Percentiles rank a stretch among this genome's conserved stretches.
These are phyloP conservation scores for Penicillium longicatenatum DNA, from an alignment of 495 filamentous ascomycete genomes.

Conservation along the genomic window DNA sequence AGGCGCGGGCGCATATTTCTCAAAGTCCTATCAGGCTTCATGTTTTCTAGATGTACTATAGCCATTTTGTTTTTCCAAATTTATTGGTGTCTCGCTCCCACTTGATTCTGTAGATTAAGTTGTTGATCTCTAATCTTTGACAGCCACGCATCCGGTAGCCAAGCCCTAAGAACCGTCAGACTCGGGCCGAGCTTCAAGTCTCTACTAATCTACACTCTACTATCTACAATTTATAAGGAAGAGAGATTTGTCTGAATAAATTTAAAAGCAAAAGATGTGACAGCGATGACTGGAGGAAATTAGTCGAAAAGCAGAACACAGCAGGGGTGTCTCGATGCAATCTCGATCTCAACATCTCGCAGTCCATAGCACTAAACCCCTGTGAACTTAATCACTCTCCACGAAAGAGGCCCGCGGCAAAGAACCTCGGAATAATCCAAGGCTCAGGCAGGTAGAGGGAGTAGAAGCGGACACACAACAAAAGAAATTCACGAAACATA, in stretches of 20 bases:
- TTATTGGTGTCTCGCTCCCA: slow-evolving; percentile 30
- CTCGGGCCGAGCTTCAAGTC: background rate
- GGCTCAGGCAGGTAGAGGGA: background rate
- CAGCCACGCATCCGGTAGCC: background rate
- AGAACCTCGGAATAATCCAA: too few relatives aligned
- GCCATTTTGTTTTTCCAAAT: slow-evolving; percentile 32
- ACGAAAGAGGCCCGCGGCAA: too few relatives aligned
- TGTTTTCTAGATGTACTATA: slow-evolving; percentile 46
- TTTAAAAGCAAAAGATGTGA: background rate
- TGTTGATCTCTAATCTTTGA: background rate
- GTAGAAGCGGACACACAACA: background rate
- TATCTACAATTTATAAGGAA: background rate
- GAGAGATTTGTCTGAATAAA: background rate
- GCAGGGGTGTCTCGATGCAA: background rate
- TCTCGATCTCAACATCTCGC: background rate
- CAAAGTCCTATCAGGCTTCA: slow-evolving; percentile 32
- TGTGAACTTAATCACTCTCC: too few relatives aligned
- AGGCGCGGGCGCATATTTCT: slow-evolving; percentile 41
- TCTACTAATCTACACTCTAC: background rate
- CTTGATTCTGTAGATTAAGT: background rate
- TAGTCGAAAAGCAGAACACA: background rate
- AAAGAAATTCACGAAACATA: background rate
- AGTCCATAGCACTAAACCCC: background rate
- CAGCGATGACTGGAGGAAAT: background rate
- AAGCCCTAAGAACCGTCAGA: background rate